Base-by-base conservation (phyloP, 305 asterid species). In the Withania somnifera region DNA sequence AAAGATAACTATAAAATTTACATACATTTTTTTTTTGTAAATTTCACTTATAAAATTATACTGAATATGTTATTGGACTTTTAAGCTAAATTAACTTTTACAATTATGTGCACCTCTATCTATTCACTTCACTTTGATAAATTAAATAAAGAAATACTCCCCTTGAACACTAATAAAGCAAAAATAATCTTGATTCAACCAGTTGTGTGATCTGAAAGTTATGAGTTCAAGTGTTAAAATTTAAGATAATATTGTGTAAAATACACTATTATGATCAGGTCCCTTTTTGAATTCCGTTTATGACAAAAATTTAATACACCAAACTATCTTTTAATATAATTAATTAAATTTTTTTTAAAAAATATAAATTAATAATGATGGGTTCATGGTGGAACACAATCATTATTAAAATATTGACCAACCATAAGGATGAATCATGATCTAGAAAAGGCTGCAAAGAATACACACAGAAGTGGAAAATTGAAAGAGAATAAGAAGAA, bases 381-480 rank as follows among this genome's bases (percentile, higher is more conserved):
- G 47, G 20, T 53, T n/a, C 19, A 28, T 38, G 66, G 60, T 17
- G 71, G 68, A 24, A n/a, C 57, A 58, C 73, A 38, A 79, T 50
- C 38, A 73, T 69, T 32, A 51, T 26, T 28, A 61, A 28, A 52
- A 52, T 28, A 28, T 73, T 58, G 40, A 77, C 42, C 83, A 71
- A 51, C 64, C 82, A 52, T 67, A 36, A 54, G 22, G 56, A 78
- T 10, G 38, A 57, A 64, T 77, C 42, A 30, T 56, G 83, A 71
- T 22, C 34, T 58, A 36, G 81, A 75, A 87, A 82, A 83, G 78
- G 84, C 83, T 85, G 84, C 82, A 76, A 84, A 69, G 19, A 82
- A 51, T 52, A 66, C 75, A 57, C 71, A 66, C 79, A 66, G 86
- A 83, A 81, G 83, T 81, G 84, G 91, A 84, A 92, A 88, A 88